Percentiles rank a stretch among this genome's conserved stretches.
These are phyloP conservation scores for Globisporangium cystogenes DNA, from an alignment of 352 stramenopile genomes.

Conservation along the genomic window DNA sequence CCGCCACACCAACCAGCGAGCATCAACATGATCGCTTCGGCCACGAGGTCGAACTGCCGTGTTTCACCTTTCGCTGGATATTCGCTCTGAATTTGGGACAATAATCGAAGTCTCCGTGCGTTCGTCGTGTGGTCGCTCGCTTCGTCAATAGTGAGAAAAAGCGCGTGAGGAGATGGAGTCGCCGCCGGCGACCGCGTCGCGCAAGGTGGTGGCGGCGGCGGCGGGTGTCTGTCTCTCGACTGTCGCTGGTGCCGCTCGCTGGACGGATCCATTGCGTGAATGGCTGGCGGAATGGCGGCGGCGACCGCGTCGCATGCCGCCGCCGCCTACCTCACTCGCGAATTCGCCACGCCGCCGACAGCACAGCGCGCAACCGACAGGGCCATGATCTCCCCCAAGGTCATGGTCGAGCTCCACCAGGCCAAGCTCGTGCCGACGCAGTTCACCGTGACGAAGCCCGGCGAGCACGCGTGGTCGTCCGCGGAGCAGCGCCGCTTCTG, in stretches of 20 bases:
- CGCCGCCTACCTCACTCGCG: background rate
- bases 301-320: background rate
- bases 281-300: background rate
- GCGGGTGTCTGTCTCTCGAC: background rate
- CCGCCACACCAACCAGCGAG: too few species aligned
- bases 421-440: constrained; percentile 49
- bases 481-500: constrained; percentile 46
- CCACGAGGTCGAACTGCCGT: too few species aligned
- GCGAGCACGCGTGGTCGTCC: constrained; percentile 42
- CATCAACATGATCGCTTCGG: too few species aligned
- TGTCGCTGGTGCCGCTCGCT: background rate
- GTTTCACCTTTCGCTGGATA: background rate
- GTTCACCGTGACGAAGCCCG: constrained; percentile 50
- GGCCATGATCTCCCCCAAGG: constrained; percentile 47
- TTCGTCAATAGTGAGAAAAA: background rate
- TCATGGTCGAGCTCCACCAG: constrained; percentile 52
- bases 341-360: background rate
- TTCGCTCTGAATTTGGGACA: background rate
- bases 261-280: background rate
- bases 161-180: background rate
- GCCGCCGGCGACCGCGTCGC: too few species aligned
- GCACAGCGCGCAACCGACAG: background rate
- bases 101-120: background rate
- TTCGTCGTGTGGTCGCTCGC: background rate
- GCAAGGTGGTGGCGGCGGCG: too few species aligned